These are phyloP conservation scores for Blastocrithidia nonstop DNA, from an alignment of 208 protist species.

Conservation along the genomic window DNA sequence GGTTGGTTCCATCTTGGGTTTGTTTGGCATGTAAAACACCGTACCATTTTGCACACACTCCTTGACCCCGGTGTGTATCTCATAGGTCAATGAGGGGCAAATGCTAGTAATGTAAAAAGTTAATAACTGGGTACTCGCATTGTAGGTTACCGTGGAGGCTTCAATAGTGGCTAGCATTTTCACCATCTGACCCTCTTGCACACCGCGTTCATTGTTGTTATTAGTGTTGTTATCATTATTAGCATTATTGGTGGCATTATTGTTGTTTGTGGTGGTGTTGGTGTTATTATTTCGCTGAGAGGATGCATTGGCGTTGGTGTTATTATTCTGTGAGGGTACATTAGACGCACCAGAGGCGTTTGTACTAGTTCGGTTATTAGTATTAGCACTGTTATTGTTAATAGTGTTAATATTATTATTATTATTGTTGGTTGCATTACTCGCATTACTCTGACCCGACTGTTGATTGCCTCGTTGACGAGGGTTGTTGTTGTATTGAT, in stretches of 20 bases:
- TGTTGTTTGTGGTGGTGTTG: conserved; percentile 8
- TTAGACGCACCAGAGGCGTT: not conserved
- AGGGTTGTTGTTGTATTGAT: conserved; percentile 39
- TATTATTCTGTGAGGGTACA: not conserved
- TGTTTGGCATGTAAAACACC: conserved; percentile 78
- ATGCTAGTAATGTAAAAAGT: conserved; percentile 64
- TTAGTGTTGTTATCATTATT: conserved; percentile 7
- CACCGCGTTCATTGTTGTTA: conserved; percentile 23
- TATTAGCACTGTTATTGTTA: conserved; percentile 5
- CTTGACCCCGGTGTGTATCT: conserved; percentile 86
- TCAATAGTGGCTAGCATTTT: conserved; percentile 85
- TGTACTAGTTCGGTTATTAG: conserved; percentile 10
- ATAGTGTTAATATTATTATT: not conserved
- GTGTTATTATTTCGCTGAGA: conserved; percentile 5
- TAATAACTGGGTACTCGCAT: conserved; percentile 40
- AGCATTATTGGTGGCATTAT: conserved; percentile 10
- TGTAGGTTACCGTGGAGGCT: conserved; percentile 63
- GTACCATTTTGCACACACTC: conserved; percentile 51
- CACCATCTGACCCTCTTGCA: conserved; percentile 84
- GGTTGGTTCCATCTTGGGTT: conserved; percentile 76
- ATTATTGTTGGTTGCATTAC: conserved; percentile 5
- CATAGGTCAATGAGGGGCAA: conserved; percentile 59
- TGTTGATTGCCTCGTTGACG: conserved; percentile 10
- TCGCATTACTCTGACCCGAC: conserved; percentile 7
- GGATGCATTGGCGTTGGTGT: conserved; percentile 5